Base-by-base conservation (phyloP, 106 monocot species). In the Allium cepa region DNA sequence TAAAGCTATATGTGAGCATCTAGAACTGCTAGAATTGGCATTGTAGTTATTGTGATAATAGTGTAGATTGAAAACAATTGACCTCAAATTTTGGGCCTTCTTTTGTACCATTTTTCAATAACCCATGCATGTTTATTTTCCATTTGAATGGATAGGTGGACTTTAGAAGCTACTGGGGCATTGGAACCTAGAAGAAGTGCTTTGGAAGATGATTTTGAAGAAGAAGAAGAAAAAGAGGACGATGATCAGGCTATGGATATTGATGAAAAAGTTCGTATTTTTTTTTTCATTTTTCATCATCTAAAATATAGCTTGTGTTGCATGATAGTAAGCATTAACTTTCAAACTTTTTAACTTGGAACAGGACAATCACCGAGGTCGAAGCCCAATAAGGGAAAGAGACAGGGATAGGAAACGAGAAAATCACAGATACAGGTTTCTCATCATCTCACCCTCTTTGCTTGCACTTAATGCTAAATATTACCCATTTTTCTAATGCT, bases 131-230 rank as follows among this genome's bases (percentile, higher is more conserved):
- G 49, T 49, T 64, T 17, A 49, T 36, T 36, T 36, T 36, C 5
- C 36, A 36, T 36, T 36, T 36, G 36, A 49, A 17, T 49, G 15
- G 50, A 66, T 72, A 92, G 97, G 67, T 92, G 76, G 81, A 84
- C 80, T 49, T 81, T 99, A 69, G 97, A 99, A 70, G 76, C 89
- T 66, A 15, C 78, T 79, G 97, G 92, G 55, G 64, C 75, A 28
- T 60, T 99, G 56, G 93, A 99, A 63, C 87, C 83, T 57, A 89
- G 97, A 60, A 84, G 82, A 77, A 99, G 97, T 81, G 97, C 90
- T 70, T 69, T 99, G 70, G 93, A 99, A 76, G 97, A 99, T 82
- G 97, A 99, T 75, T 99, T 99, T 76, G 93, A 99, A 76, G 97
- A 99, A 66, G 93, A 99, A 67, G 97, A 97, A 73, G 97, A 97